Evolutionary conservation across 2,329 filamentous ascomycete species (phyloP), one percentile per base, ranked within the genome.

Genomic region (Colletotrichum sp.): DNA sequence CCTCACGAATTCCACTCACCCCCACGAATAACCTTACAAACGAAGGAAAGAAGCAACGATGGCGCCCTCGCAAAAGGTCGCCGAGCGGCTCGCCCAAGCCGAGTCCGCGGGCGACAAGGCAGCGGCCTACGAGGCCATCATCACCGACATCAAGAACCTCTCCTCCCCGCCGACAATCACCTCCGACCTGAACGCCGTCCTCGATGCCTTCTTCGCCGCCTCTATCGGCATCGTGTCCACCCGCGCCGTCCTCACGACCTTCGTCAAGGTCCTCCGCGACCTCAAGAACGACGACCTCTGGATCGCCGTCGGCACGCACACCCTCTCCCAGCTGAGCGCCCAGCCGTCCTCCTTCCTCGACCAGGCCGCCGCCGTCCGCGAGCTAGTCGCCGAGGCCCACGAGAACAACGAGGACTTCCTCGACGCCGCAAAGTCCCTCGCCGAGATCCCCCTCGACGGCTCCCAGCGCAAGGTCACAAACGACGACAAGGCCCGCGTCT

Each of bases 371-470:
- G 88, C 92, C 60, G 89, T 98, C 70, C 94, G 96, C 78, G 93
- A 96, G 81, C 91, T 96, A 70, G 89, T 98, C 21, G 96, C 96
- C 24, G 92, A 94, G 75, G 95, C 95, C 15, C 94, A 97, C 86
- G 96, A 99, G 85, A 86, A 87, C 72, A 92, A 94, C 78, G 95
- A 98, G 65, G 95, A 98, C 83, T 98, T 94, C 84, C 87, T 90
- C 26, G 91, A 91, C 34, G 96, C 96, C 0, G 97, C 97, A 32
- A 93, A 93, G 82, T 89, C 91, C 12, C 90, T 99, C 8, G 92
- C 95, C 81, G 93, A 93, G 48, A 98, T 99, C 80, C 94, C 96
- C 39, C 92, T 99, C 63, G 96, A 99, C 82, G 94, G 92, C 73
- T 96, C 96, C 3, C 96, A 98, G 87, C 93, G 96, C 65, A 93